Evolutionary conservation across 2,329 filamentous ascomycete genomes (phyloP).

Genomic region (Ascochyta pisi): DNA sequence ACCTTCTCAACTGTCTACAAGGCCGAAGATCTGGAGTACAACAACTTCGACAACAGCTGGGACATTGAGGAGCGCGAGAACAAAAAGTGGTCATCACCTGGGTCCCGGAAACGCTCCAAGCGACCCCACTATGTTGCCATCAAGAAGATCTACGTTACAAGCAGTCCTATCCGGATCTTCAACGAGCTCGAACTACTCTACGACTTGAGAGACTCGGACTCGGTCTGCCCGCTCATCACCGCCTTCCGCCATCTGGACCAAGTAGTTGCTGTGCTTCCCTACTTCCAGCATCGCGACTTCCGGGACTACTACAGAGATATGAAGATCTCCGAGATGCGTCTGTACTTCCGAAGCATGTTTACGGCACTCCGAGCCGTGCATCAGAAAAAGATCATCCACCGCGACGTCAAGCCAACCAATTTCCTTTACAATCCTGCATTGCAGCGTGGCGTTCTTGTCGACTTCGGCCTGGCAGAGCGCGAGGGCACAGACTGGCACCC

Average conservation of each 20-base stretch:
- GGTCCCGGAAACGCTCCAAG: constrained; percentile 60
- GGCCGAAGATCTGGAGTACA: constrained; percentile 88
- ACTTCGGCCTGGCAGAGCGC: constrained; percentile 92
- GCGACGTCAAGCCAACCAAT: constrained; percentile 97
- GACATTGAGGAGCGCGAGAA: constrained; percentile 72
- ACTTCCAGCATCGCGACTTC: constrained; percentile 95
- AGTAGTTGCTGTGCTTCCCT: constrained; percentile 91
- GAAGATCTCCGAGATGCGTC: constrained; percentile 81
- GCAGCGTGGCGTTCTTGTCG: constrained; percentile 89
- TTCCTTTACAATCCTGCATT: constrained; percentile 88
- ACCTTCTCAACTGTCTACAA: constrained; percentile 99
- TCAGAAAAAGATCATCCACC: constrained; percentile 82
- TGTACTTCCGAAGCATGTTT: constrained; percentile 90
- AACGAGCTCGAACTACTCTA: constrained; percentile 95
- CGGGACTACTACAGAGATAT: constrained; percentile 92
- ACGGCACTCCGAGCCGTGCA: constrained; percentile 85
- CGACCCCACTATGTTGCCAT: constrained; percentile 84
- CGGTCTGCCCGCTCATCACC: constrained; percentile 94
- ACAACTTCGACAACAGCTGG: constrained; percentile 85
- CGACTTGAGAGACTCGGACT: constrained; percentile 80
- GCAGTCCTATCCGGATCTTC: constrained; percentile 88
- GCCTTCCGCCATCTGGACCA: constrained; percentile 96
- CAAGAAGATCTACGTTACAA: constrained; percentile 99
- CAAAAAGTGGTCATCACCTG: constrained; percentile 73
- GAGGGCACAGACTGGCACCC: constrained; percentile 75